Percentiles rank a stretch among this genome's conserved stretches.
These are phyloP conservation scores for Yamagishiella unicocca DNA, from an alignment of 139 green algal species.

Conservation along the genomic window DNA sequence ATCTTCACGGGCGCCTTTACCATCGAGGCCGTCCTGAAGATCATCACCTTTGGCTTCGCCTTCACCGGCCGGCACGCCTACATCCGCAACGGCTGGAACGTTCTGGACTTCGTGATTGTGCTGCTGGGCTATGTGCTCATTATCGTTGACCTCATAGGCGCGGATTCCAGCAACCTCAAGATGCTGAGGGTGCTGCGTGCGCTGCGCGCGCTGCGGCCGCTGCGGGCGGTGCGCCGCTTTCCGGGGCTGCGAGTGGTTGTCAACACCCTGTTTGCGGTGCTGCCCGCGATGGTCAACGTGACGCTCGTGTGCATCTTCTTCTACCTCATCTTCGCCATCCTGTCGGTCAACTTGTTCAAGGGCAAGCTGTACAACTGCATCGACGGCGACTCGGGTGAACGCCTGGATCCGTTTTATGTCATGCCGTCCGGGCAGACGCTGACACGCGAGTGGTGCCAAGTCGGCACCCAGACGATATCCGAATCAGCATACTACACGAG, in stretches of 20 bases:
- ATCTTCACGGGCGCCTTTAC: slow-evolving; percentile 73
- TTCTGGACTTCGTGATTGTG: slow-evolving; percentile 57
- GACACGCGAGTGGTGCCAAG: slow-evolving; percentile 52
- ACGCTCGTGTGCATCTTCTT: slow-evolving; percentile 77
- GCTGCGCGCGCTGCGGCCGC: slow-evolving; percentile 70
- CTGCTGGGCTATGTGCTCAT: slow-evolving; percentile 48
- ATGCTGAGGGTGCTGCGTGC: slow-evolving; percentile 61
- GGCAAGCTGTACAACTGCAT: slow-evolving; percentile 44
- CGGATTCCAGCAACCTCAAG: not conserved
- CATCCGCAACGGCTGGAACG: slow-evolving; percentile 78
- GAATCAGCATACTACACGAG: slow-evolving; percentile 52
- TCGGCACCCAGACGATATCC: slow-evolving; percentile 38
- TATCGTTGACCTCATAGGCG: not conserved
- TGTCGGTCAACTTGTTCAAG: slow-evolving; percentile 75
- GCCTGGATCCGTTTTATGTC: slow-evolving; percentile 62
- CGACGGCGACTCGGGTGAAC: slow-evolving; percentile 25
- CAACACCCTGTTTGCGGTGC: slow-evolving; percentile 69
- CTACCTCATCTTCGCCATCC: slow-evolving; percentile 76
- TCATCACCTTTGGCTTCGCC: slow-evolving; percentile 71
- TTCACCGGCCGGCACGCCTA: slow-evolving; percentile 70
- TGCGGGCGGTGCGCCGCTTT: slow-evolving; percentile 65
- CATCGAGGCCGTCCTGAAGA: slow-evolving; percentile 78
- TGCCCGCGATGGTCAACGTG: slow-evolving; percentile 75
- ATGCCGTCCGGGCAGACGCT: slow-evolving; percentile 58
- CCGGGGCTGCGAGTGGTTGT: slow-evolving; percentile 76